Evolutionary conservation across 176 grass and related monocot species (phyloP).

Genomic region (Juncus inflexus): DNA sequence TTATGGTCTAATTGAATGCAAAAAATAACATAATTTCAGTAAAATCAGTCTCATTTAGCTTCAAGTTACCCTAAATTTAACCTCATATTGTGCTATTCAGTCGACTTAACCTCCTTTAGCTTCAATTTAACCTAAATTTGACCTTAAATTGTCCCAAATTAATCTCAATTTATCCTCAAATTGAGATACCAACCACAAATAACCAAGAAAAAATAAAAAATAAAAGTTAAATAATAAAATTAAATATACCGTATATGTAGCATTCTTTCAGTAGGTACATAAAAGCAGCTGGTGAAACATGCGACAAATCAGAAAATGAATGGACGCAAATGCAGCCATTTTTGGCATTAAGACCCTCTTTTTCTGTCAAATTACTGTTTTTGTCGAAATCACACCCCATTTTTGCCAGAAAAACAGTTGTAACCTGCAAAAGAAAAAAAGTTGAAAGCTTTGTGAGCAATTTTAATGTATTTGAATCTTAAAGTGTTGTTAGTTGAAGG

Average conservation of each 20-base stretch:
- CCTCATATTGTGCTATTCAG: neutral
- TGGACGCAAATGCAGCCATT: conserved; percentile 56
- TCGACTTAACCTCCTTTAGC: neutral
- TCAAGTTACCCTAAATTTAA: no score
- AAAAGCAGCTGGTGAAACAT: conserved; percentile 62
- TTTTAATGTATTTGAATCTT: no score
- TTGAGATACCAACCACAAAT: no score
- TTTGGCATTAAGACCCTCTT: conserved; percentile 25
- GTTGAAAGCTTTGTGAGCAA: neutral
- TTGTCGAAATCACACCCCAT: conserved; percentile 27
- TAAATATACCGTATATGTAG: conserved; percentile 68
- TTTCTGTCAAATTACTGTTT: conserved; percentile 8
- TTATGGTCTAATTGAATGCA: no score
- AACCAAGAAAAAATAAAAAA: conserved; percentile 17
- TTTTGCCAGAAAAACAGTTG: conserved; percentile 4
- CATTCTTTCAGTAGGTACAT: conserved; percentile 79
- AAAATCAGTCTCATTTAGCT: no score
- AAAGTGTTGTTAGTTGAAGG: no score
- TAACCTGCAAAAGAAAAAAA: conserved; percentile 9
- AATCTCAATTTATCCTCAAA: no score
- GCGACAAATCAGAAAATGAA: conserved; percentile 76
- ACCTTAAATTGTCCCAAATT: neutral
- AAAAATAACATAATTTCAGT: no score
- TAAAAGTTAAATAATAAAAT: neutral
- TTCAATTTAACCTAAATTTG: neutral